Evolutionary conservation across 2,329 filamentous ascomycete genomes (phyloP).

Genomic region (Ampelomyces quisqualis): DNA sequence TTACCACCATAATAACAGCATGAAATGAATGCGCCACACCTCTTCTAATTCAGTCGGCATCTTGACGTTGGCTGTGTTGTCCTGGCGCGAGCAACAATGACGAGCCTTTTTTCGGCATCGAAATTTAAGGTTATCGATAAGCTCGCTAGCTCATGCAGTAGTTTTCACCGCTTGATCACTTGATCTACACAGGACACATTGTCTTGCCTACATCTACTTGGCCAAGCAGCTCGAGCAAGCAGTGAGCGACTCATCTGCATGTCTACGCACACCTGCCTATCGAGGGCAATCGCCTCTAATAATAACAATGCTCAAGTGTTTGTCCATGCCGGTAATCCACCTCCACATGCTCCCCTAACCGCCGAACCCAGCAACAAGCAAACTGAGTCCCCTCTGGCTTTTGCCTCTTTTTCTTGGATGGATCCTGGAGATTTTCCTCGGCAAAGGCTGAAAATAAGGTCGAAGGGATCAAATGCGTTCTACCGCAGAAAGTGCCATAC

Average conservation of each 20-base stretch:
- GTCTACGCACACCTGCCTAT: too few relatives aligned
- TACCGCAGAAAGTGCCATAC: slow-evolving; percentile 18
- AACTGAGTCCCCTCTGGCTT: too few relatives aligned
- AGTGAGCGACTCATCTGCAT: too few relatives aligned
- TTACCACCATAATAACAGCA: too few relatives aligned
- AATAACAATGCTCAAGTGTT: too few relatives aligned
- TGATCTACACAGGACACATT: slow-evolving; percentile 7
- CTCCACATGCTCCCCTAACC: slow-evolving; percentile 8
- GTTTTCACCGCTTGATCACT: slow-evolving; percentile 7
- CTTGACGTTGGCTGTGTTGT: slow-evolving; percentile 20
- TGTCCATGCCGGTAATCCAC: too few relatives aligned
- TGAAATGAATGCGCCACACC: too few relatives aligned
- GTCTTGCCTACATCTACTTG: too few relatives aligned
- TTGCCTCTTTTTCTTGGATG: not conserved
- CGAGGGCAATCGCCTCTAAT: too few relatives aligned
- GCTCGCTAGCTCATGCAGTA: slow-evolving; percentile 1
- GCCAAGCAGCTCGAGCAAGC: too few relatives aligned
- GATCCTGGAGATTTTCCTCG: not conserved
- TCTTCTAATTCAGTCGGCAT: slow-evolving; percentile 56
- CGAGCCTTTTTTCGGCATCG: slow-evolving; percentile 27
- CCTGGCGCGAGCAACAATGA: slow-evolving; percentile 23
- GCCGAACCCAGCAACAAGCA: too few relatives aligned
- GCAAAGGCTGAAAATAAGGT: slow-evolving; percentile 22
- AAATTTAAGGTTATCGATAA: slow-evolving; percentile 41
- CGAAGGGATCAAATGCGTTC: slow-evolving; percentile 14